Evolutionary conservation across 306 rosid species (phyloP).

Genomic region (Quillaja saponaria): DNA sequence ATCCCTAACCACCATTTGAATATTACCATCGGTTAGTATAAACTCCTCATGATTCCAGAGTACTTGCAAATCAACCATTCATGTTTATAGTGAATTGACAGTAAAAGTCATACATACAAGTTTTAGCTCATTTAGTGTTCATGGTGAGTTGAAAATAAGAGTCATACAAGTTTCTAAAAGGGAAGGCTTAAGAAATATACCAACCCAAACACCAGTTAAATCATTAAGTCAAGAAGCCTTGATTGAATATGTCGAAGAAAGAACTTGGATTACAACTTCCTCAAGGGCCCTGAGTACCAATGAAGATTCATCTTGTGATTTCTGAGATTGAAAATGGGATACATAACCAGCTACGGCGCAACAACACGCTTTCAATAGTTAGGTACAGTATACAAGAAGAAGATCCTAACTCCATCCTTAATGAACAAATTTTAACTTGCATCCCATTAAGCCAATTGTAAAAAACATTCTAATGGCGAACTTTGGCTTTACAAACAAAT

Average conservation of each 20-base stretch:
- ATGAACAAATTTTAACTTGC: background rate
- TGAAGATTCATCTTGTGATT: constrained; percentile 86
- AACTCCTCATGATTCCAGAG: background rate
- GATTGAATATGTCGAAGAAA: constrained; percentile 70
- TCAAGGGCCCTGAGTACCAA: constrained; percentile 86
- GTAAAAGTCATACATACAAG: background rate
- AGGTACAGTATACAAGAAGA: background rate
- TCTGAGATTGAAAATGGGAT: constrained; percentile 84
- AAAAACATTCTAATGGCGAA: no score
- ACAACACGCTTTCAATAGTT: constrained; percentile 9
- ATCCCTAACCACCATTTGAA: background rate
- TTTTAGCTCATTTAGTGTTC: background rate
- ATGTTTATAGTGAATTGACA: no score
- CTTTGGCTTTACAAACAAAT: no score
- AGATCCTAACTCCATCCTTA: background rate
- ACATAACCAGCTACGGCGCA: constrained; percentile 68
- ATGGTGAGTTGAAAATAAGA: no score
- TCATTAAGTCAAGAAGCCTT: constrained; percentile 70
- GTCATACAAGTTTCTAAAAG: no score
- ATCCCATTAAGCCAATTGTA: background rate
- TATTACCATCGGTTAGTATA: background rate
- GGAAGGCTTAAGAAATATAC: constrained; percentile 36
- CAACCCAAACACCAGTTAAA: constrained; percentile 90
- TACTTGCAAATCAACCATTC: no score
- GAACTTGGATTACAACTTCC: constrained; percentile 74